These are phyloP conservation scores for Eimeria sp. DNA, from an alignment of 169 alveolate genomes.

Conservation along the genomic window DNA sequence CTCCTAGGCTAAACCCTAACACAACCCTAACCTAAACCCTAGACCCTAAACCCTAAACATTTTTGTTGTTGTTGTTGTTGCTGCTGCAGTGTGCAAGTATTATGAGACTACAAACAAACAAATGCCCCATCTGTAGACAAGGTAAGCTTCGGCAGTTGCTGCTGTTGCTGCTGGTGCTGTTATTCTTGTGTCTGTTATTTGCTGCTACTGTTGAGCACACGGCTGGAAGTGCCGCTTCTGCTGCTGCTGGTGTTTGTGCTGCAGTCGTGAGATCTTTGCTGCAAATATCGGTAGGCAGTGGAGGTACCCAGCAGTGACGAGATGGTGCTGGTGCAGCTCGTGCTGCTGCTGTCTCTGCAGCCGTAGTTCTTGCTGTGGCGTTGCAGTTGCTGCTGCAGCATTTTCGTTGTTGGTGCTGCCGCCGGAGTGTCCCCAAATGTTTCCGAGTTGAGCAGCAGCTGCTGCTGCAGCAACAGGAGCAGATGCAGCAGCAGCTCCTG, in stretches of 20 bases:
- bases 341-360: neutral
- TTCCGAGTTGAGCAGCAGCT: neutral
- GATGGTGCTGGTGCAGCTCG: neutral
- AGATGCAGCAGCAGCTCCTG: constrained; percentile 8
- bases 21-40: neutral
- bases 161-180: constrained; percentile 4
- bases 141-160: constrained; percentile 72
- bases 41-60: neutral
- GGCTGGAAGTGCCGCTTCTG: neutral
- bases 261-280: constrained; percentile 36
- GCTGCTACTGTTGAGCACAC: neutral
- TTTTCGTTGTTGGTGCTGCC: neutral
- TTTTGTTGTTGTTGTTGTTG: neutral
- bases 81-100: constrained; percentile 87
- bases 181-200: neutral
- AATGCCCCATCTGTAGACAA: constrained; percentile 89
- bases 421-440: neutral
- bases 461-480: constrained; percentile 12
- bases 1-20: neutral
- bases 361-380: neutral
- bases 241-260: constrained; percentile 25
- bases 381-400: neutral
- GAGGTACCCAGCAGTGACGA: neutral
- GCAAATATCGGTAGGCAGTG: constrained; percentile 22
- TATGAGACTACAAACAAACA: constrained; percentile 88